A percentile compares a stretch with the other conserved stretches of the same genome.
Evolutionary conservation across 805 yeast genomes (phyloP).

Genomic region (Hanseniaspora lachancei): DNA sequence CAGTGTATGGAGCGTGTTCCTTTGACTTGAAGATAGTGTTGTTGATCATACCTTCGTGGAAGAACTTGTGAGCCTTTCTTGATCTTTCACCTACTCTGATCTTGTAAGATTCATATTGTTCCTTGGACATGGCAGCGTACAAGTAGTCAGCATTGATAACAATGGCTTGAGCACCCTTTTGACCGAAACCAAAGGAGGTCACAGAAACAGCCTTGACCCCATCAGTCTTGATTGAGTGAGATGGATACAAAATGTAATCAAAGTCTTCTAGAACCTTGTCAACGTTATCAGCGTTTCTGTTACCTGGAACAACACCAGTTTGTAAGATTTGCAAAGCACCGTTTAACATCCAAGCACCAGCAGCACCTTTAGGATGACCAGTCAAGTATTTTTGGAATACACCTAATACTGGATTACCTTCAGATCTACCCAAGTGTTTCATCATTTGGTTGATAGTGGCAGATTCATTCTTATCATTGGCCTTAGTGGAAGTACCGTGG

Average conservation of each 20-base stretch:
- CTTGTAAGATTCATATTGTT: conserved; percentile 58
- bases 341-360: conserved; percentile 99
- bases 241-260: conserved; percentile 86
- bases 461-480: conserved; percentile 97
- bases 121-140: conserved; percentile 64
- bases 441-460: conserved; percentile 85
- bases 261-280: conserved; percentile 71
- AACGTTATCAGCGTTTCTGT: conserved; percentile 94
- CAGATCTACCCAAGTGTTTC: conserved; percentile 86
- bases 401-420: conserved; percentile 96
- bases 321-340: conserved; percentile 91
- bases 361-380: conserved; percentile 99
- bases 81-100: conserved; percentile 65
- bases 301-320: conserved; percentile 93
- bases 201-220: conserved; percentile 95
- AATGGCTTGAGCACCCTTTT: conserved; percentile 95
- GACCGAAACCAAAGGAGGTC: conserved; percentile 98
- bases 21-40: conserved; percentile 87
- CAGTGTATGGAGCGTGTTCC: conserved; percentile 84
- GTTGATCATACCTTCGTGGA: conserved; percentile 86
- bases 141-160: conserved; percentile 87
- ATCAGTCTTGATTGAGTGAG: conserved; percentile 83
- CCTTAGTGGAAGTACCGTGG: conserved; percentile 99
- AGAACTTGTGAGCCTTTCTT: conserved; percentile 81
- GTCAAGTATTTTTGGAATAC: conserved; percentile 98